phyloP scores from a whole-genome alignment of 78 protist species.

The Ministeria vibrans region DNA sequence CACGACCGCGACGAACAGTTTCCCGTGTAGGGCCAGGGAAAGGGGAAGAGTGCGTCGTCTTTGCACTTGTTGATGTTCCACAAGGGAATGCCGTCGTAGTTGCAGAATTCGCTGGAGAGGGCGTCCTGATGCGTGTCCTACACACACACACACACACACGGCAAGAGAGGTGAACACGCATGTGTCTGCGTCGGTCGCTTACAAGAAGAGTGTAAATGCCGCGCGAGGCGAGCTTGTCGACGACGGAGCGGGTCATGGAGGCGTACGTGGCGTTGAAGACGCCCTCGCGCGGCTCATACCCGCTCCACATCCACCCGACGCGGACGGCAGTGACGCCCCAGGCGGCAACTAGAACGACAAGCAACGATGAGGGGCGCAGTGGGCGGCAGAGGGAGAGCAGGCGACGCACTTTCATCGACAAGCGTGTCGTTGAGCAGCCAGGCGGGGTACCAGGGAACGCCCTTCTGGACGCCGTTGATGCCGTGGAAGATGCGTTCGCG shows the following conservation, averaged over 20 bases:
- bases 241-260: constrained; percentile 17
- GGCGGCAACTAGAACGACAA: background rate
- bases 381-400: background rate
- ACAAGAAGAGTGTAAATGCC: constrained; percentile 54
- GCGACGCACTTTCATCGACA: constrained; percentile 1
- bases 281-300: constrained; percentile 51
- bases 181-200: background rate
- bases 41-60: background rate
- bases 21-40: background rate
- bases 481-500: constrained; percentile 74
- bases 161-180: background rate
- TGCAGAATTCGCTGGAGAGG: constrained; percentile 47
- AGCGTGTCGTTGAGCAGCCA: constrained; percentile 37
- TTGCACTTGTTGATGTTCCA: background rate
- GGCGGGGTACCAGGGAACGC: constrained; percentile 51
- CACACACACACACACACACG: background rate
- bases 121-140: constrained; percentile 76
- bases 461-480: constrained; percentile 67
- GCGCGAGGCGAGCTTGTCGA: constrained; percentile 16
- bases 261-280: constrained; percentile 55
- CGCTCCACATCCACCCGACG: constrained; percentile 72
- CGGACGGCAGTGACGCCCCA: constrained; percentile 71
- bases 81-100: background rate
- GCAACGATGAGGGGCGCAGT: background rate
- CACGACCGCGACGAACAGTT: constrained; percentile 40